A percentile compares a stretch with the other conserved stretches of the same genome.
phyloP scores from a whole-genome alignment of 805 yeast species.

The Candida hungchunana region DNA sequence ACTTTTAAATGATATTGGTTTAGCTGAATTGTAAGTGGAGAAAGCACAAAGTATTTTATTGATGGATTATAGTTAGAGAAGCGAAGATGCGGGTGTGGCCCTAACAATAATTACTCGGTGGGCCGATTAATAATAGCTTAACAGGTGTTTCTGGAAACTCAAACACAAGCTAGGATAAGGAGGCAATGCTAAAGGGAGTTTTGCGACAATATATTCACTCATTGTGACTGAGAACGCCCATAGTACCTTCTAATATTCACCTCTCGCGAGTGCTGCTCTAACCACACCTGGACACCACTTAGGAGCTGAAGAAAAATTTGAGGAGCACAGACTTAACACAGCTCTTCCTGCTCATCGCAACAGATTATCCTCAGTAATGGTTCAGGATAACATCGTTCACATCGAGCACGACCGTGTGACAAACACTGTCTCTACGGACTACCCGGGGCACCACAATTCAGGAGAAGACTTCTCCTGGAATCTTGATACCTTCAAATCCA shows the following conservation, averaged over 20 bases:
- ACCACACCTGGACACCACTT: constrained; percentile 4
- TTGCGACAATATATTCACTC: neutral
- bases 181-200: too few species aligned
- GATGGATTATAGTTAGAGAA: too few species aligned
- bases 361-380: constrained; percentile 3
- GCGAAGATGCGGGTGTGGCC: too few species aligned
- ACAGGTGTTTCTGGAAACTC: too few species aligned
- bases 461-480: constrained; percentile 75
- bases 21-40: too few species aligned
- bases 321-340: neutral
- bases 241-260: neutral
- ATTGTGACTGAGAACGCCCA: neutral
- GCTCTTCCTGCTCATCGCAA: neutral
- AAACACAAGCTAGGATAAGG: too few species aligned
- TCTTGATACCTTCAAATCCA: constrained; percentile 68
- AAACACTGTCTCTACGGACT: constrained; percentile 83
- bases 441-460: constrained; percentile 75
- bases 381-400: constrained; percentile 58
- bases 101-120: too few species aligned
- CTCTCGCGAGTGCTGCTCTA: constrained; percentile 1
- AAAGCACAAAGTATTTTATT: too few species aligned
- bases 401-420: constrained; percentile 90
- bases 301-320: constrained; percentile 1
- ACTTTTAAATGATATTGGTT: too few species aligned
- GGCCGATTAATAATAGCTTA: too few species aligned